Conservation (phyloP, 140 eudicot genomes). For the Senecio squalidus region DNA sequence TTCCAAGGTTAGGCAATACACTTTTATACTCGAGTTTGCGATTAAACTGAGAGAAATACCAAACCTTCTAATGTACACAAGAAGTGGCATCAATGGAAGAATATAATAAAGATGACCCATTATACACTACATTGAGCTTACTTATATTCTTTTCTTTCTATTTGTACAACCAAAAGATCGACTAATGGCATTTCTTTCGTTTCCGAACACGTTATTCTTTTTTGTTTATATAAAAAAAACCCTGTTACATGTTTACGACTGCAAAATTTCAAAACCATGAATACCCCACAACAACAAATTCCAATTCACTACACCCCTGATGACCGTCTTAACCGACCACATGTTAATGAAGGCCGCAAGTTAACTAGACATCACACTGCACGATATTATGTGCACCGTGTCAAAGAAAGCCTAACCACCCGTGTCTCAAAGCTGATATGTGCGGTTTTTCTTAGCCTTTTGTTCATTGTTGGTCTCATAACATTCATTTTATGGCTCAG, state of each 20-base stretch:
- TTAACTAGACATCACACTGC: constrained; percentile 63
- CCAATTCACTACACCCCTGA: constrained; percentile 51
- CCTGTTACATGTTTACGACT: constrained; percentile 10
- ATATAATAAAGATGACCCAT: constrained; percentile 23
- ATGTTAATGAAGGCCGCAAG: constrained; percentile 16
- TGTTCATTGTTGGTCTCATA: constrained; percentile 61
- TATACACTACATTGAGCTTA: constrained; percentile 22
- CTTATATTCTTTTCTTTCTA: constrained; percentile 48
- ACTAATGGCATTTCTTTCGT: constrained; percentile 22
- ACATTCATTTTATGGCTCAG: constrained; percentile 78
- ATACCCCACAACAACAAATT: constrained; percentile 33
- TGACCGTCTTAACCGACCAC: constrained; percentile 24
- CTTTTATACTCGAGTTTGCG: too few species aligned
- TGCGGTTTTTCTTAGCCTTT: constrained; percentile 47
- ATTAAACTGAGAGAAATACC: too few species aligned
- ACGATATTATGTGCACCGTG: constrained; percentile 62
- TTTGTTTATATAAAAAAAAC: constrained; percentile 24
- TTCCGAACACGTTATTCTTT: constrained; percentile 33
- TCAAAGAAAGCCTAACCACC: constrained; percentile 68
- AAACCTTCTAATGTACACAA: constrained; percentile 14
- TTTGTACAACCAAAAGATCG: constrained; percentile 27
- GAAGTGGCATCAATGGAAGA: constrained; percentile 6
- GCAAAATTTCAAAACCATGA: constrained; percentile 19
- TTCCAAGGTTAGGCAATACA: too few species aligned
- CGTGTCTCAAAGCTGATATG: constrained; percentile 68